These are phyloP conservation scores for Fonsecaea pedrosoi DNA, from an alignment of 2,329 filamentous ascomycete genomes.

Conservation along the genomic window DNA sequence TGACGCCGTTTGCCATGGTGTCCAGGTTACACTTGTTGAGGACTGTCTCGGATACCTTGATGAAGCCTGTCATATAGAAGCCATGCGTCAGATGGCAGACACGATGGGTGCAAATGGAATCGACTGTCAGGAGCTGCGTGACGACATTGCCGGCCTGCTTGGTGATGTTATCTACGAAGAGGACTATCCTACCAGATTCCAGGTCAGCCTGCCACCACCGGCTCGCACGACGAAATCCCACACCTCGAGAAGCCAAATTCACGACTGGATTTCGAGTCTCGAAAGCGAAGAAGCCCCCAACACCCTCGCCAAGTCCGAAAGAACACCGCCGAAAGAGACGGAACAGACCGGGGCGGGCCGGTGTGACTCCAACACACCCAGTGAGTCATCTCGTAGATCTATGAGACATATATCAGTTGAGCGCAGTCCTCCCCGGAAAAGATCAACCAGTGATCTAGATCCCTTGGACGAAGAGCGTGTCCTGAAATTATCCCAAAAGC, in stretches of 20 bases:
- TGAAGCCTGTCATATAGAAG: constrained; percentile 70
- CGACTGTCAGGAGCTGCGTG: constrained; percentile 65
- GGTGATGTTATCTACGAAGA: constrained; percentile 45
- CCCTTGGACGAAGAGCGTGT: constrained; percentile 26
- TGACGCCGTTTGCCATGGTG: constrained; percentile 86
- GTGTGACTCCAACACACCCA: constrained; percentile 15
- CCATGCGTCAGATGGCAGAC: constrained; percentile 73
- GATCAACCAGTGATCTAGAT: constrained; percentile 37
- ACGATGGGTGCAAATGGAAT: constrained; percentile 75
- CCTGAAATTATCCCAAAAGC: constrained; percentile 22
- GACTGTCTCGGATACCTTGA: constrained; percentile 86
- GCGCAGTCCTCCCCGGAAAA: constrained; percentile 34
- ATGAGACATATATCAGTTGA: constrained; percentile 11
- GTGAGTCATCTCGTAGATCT: constrained; percentile 29
- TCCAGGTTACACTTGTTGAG: constrained; percentile 83
- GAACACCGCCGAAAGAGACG: constrained; percentile 10
- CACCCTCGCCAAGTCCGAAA: constrained; percentile 3
- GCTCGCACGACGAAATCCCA: constrained; percentile 21
- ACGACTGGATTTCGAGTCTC: constrained; percentile 27
- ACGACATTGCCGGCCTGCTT: constrained; percentile 52
- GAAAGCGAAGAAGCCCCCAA: constrained; percentile 12
- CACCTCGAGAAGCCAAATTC: constrained; percentile 25
- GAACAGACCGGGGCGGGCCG: constrained; percentile 5
- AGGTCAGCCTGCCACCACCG: constrained; percentile 35
- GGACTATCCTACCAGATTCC: constrained; percentile 36